Conservation (phyloP, 805 yeast species). For the Metschnikowia orientalis region DNA sequence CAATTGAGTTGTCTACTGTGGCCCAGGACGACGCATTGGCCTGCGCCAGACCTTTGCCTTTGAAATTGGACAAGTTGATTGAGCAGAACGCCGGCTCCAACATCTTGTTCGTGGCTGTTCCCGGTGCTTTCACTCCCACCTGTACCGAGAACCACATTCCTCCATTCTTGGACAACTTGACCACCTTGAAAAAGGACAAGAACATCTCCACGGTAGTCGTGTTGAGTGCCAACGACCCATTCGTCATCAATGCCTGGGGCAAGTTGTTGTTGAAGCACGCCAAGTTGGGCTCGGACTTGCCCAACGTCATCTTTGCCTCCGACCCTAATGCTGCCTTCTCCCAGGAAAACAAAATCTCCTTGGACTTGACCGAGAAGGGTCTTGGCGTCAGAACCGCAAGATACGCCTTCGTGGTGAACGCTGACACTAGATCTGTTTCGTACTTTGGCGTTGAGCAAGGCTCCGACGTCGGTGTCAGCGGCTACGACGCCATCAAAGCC, state of each 20-base stretch:
- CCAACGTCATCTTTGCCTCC: constrained; percentile 34
- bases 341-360: constrained; percentile 24
- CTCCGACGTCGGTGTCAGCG: constrained; percentile 31
- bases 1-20: constrained; percentile 29
- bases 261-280: constrained; percentile 32
- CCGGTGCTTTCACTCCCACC: constrained; percentile 44
- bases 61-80: constrained; percentile 32
- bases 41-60: constrained; percentile 32
- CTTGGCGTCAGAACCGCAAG: constrained; percentile 39
- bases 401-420: constrained; percentile 34
- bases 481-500: constrained; percentile 33
- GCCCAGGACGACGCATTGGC: constrained; percentile 25
- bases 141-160: constrained; percentile 45
- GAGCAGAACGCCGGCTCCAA: constrained; percentile 22
- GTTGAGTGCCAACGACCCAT: constrained; percentile 41
- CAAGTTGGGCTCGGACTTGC: constrained; percentile 16
- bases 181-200: constrained; percentile 25
- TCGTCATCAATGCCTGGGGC: constrained; percentile 43
- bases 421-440: constrained; percentile 40
- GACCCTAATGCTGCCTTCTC: constrained; percentile 38
- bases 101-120: constrained; percentile 36
- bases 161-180: constrained; percentile 30
- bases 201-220: constrained; percentile 31
- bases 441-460: constrained; percentile 35
- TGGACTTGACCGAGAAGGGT: constrained; percentile 34